Conservation (phyloP, 1,284 basidiomycete species). For the Leccinum glutinopallens region DNA sequence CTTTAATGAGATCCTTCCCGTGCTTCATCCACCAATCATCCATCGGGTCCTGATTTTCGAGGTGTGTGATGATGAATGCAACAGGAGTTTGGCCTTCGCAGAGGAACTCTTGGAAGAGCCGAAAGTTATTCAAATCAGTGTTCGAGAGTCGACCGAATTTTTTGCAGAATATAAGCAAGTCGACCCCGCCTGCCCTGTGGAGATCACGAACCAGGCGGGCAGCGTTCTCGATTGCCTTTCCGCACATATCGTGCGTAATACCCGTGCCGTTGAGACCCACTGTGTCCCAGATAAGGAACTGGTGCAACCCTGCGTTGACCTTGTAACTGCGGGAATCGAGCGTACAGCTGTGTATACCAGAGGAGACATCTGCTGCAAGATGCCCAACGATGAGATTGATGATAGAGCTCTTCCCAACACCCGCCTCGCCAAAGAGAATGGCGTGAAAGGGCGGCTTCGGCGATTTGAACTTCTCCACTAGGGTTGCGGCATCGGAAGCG, state of each 20-base stretch:
- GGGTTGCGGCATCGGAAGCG: conserved; percentile 11
- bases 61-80: conserved; percentile 42
- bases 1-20: conserved; percentile 17
- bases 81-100: conserved; percentile 41
- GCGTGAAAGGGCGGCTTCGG: conserved; percentile 21
- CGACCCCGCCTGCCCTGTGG: conserved; percentile 34
- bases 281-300: conserved; percentile 41
- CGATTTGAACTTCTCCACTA: conserved; percentile 23
- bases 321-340: conserved; percentile 24
- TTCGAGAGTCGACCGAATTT: conserved; percentile 31
- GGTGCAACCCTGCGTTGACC: conserved; percentile 22
- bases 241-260: conserved; percentile 16
- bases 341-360: conserved; percentile 25
- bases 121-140: conserved; percentile 34
- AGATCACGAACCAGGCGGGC: conserved; percentile 37
- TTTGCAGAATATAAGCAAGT: conserved; percentile 43
- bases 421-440: conserved; percentile 34
- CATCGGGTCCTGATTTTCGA: conserved; percentile 36
- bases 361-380: conserved; percentile 20
- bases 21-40: conserved; percentile 32
- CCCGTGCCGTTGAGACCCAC: conserved; percentile 29
- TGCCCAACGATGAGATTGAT: conserved; percentile 31
- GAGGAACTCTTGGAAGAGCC: conserved; percentile 38
- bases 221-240: conserved; percentile 38
- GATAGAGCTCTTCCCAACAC: conserved; percentile 34